Conservation (phyloP, 139 green algal species). For the Closterium sp. region DNA sequence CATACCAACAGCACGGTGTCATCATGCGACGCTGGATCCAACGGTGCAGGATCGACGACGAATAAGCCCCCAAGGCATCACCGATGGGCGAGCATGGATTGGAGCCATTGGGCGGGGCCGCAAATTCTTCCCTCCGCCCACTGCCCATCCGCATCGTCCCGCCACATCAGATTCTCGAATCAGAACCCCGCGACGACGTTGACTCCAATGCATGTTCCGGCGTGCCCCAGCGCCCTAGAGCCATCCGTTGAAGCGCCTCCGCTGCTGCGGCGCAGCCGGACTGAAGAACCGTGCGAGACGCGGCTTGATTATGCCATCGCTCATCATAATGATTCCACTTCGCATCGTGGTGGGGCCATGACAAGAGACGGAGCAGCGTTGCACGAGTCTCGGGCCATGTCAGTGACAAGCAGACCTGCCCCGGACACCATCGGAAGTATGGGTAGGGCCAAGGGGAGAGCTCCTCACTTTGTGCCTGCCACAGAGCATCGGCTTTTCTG, state of each 20-base stretch:
- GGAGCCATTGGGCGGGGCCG: background rate
- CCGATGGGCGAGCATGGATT: background rate
- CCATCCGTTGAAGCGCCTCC: background rate
- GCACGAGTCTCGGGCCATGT: too few species aligned
- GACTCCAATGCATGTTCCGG: too few species aligned
- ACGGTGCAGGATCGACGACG: background rate
- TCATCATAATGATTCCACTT: background rate
- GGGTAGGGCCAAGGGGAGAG: too few species aligned
- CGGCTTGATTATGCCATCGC: too few species aligned
- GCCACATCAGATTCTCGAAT: background rate
- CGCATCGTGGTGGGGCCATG: too few species aligned
- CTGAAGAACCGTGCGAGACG: background rate
- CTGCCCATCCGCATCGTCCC: too few species aligned
- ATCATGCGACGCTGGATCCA: background rate
- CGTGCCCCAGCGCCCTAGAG: background rate
- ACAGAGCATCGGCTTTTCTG: background rate
- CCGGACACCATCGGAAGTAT: too few species aligned
- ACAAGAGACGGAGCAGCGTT: too few species aligned
- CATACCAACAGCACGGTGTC: too few species aligned
- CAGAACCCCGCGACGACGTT: too few species aligned
- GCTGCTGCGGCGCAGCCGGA: background rate
- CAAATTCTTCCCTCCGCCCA: background rate
- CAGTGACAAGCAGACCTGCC: too few species aligned
- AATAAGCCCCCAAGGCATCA: background rate
- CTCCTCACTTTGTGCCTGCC: background rate